A percentile compares a stretch with the other conserved stretches of the same genome.
phyloP scores from a whole-genome alignment of 768 basidiomycete species.

The Mycena crocata region DNA sequence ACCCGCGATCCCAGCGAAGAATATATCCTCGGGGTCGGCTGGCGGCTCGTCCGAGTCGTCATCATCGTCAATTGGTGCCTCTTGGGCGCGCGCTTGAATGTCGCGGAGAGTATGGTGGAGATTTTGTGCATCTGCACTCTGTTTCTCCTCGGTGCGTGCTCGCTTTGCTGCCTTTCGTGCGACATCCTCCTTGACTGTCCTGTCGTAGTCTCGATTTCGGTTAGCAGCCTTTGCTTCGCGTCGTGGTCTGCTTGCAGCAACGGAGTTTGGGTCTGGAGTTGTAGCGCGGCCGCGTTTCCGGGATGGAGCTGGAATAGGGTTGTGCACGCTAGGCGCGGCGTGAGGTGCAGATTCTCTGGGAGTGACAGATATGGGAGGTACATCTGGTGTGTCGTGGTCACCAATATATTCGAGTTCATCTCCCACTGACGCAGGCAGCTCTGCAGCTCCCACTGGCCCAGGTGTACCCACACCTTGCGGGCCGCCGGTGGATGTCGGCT shows the following conservation, averaged over 20 bases:
- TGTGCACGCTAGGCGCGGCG: not conserved
- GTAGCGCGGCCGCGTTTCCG: not conserved
- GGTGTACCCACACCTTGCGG: not conserved
- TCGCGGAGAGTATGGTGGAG: no score
- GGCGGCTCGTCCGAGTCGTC: no score
- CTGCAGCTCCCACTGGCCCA: conserved; percentile 1
- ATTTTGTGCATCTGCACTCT: no score
- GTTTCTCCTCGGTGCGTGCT: no score
- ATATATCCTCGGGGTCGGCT: no score
- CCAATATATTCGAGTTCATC: not conserved
- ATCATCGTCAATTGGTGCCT: no score
- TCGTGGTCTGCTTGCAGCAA: not conserved
- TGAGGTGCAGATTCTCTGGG: not conserved
- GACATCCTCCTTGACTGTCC: not conserved
- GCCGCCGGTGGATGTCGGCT: no score
- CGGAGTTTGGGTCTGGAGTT: not conserved
- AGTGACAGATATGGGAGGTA: not conserved
- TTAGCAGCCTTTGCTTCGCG: not conserved
- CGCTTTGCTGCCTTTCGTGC: no score
- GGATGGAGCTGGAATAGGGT: not conserved
- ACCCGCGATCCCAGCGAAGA: no score
- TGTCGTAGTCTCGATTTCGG: not conserved
- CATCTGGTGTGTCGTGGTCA: not conserved
- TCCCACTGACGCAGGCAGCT: not conserved
- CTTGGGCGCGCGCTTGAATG: no score